Base-by-base conservation (phyloP, 495 filamentous ascomycete genomes). In the Amorphotheca resinae region DNA sequence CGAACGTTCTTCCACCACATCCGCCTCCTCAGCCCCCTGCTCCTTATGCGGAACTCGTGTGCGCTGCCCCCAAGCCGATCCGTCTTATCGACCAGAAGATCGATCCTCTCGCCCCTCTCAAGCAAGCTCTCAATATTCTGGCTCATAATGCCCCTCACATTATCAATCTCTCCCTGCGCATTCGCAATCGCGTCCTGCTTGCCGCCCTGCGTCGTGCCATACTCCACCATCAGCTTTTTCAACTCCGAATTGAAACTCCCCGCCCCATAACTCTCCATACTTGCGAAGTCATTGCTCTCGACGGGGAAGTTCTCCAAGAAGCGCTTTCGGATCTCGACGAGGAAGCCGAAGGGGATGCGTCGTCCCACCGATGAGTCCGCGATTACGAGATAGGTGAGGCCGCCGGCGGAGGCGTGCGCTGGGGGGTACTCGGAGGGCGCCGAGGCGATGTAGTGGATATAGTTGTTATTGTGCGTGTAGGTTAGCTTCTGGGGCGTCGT, bases 1-100 rank as follows among this genome's bases (percentile, higher is more conserved):
- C 93, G 5, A 16, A 34, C 14, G 14, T 98, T 98, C 80, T 98
- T 98, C 88, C 89, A 99, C 91, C 91, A 99, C 93, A 96, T 96
- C 55, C 76, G 68, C 60, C 91, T 69, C 66, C 89, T 82, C 59
- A 99, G 59, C 0, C 84, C 84, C 20, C 83, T 68, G 56, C 80
- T 87, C 48, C 87, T 65, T n/a, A 94, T 74, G 39, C 87, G 63
- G 58, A 95, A 95, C 64, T 95, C 88, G 56, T 80, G 71, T 45
- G 88, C 86, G 58, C 73, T 85, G 5, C 81, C 83, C 8, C 87
- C 87, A 37, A 95, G 58, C 46, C 87, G 69, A 57, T 95, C 89
- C 46, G 93, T 99, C 77, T 96, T 99, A 58, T 96, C 88, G 22
- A 99, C 88, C 42, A 99, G 67, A 56, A 95, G 57, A 68, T 95